A percentile compares a stretch with the other conserved stretches of the same genome.
phyloP scores from a whole-genome alignment of 2,329 filamentous ascomycete species.

The Zalaria obscura region DNA sequence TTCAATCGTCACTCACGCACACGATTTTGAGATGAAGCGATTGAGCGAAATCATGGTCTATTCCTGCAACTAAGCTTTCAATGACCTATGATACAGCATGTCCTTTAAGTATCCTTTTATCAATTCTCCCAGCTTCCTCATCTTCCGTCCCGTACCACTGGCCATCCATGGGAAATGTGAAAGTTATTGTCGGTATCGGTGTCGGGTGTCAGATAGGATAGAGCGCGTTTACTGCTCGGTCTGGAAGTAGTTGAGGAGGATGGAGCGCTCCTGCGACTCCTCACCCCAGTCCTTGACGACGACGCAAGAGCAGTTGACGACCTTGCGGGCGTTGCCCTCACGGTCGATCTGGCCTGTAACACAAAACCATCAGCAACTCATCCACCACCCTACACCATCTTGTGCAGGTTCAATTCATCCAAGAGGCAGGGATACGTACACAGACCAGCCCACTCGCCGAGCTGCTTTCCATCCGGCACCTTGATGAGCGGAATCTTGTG shows the following conservation, averaged over 20 bases:
- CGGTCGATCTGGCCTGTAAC: slow-evolving; percentile 90
- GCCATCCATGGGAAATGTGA: too few relatives aligned
- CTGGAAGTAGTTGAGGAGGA: slow-evolving; percentile 99
- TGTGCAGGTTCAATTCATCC: slow-evolving; percentile 2
- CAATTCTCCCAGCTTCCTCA: too few relatives aligned
- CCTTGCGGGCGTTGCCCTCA: slow-evolving; percentile 98
- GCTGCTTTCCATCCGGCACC: slow-evolving; percentile 98
- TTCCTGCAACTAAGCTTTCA: too few relatives aligned
- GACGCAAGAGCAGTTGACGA: slow-evolving; percentile 99
- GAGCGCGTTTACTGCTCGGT: slow-evolving; percentile 43
- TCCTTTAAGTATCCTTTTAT: too few relatives aligned
- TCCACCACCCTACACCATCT: not conserved
- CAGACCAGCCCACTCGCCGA: slow-evolving; percentile 99
- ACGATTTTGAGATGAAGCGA: too few relatives aligned
- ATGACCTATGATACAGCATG: too few relatives aligned
- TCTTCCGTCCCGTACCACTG: too few relatives aligned
- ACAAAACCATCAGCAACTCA: slow-evolving; percentile 8
- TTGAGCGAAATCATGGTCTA: too few relatives aligned
- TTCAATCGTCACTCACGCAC: too few relatives aligned
- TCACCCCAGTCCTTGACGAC: slow-evolving; percentile 99
- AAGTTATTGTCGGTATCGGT: too few relatives aligned
- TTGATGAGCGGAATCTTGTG: slow-evolving; percentile 99
- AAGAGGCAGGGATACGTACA: slow-evolving; percentile 51
- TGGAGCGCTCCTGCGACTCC: slow-evolving; percentile 96
- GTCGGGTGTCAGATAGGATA: not conserved